A percentile compares a stretch with the other conserved stretches of the same genome.
phyloP scores from a whole-genome alignment of 805 yeast species.

The Wickerhamomyces chaumierensis region DNA sequence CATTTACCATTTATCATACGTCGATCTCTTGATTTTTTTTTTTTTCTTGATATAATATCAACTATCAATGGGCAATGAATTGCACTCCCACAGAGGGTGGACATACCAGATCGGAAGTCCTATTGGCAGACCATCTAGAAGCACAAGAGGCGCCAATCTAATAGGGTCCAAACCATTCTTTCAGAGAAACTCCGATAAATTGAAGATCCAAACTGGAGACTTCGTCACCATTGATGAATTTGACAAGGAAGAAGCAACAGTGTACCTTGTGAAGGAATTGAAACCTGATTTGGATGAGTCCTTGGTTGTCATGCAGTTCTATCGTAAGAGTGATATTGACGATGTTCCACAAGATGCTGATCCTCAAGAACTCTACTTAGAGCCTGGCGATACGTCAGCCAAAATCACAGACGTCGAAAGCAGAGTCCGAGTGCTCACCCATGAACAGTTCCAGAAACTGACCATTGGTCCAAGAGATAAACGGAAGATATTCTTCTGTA shows the following conservation, averaged over 20 bases:
- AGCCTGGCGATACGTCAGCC: constrained; percentile 37
- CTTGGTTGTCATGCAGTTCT: background rate
- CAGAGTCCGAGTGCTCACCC: background rate
- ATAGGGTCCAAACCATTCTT: background rate
- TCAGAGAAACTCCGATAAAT: background rate
- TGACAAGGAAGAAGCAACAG: constrained; percentile 22
- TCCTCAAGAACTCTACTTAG: constrained; percentile 40
- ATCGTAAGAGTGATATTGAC: background rate
- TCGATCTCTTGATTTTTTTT: no score
- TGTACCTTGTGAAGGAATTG: constrained; percentile 37
- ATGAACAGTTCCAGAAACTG: background rate
- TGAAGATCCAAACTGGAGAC: constrained; percentile 42
- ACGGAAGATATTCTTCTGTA: background rate
- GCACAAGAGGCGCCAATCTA: background rate
- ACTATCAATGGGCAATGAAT: background rate
- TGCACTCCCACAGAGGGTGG: background rate
- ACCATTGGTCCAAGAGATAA: background rate
- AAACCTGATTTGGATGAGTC: background rate
- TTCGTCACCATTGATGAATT: constrained; percentile 31
- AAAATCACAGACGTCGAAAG: constrained; percentile 28
- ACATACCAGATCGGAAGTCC: background rate
- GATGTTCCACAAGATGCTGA: constrained; percentile 19
- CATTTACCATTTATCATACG: no score
- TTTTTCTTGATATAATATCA: no score
- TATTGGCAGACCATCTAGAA: background rate